Evolutionary conservation across 2,329 filamentous ascomycete species (phyloP), one percentile per base, ranked within the genome.

Genomic region (Calonectria henricotiae): DNA sequence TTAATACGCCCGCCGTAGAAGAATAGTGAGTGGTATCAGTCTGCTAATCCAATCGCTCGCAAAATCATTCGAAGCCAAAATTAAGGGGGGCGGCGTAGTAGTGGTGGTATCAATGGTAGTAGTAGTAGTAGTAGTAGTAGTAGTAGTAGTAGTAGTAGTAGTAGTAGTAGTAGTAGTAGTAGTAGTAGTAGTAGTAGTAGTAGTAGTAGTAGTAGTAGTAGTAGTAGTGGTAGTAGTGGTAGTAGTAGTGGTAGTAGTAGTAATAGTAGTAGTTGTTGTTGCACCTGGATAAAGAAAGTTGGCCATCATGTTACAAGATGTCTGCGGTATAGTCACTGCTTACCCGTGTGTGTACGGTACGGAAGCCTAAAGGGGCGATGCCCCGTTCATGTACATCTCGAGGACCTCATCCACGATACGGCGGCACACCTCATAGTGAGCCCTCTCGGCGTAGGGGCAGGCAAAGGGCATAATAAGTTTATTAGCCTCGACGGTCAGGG

Each of bases 361-460:
- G n/a, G 17, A 37, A 23, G 32, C n/a, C 23, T 39, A 58, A 12
- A 25, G 32, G 51, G 51, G 51, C 13, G 51, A 58, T 25, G 51
- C 20, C 32, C 51, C 51, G 20, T 27, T 58, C 35, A 58, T 25
- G 35, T 58, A 58, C 32, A 39, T 58, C 20, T 58, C 32, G 23
- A 58, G 37, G 12, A 58, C 51, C 20, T 58, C 51, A n/a, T 58
- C 51, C 12, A 58, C 51, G 9, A 58, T 20, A n/a, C 32, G 35
- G 1, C 32, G 51, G 12, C 51, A 58, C 51, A 58, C 51, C 51
- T 39, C 51, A 39, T 58, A 37, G 35, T 58, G 51, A 20, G 35
- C 51, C 37, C 51, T 37, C 51, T 58, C 51, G 35, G 51, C 51
- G 51, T 58, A 58, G 51, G 20, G 32, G 25, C 51, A 39, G 51